phyloP scores from a whole-genome alignment of 768 basidiomycete genomes.

The Serendipita indica region DNA sequence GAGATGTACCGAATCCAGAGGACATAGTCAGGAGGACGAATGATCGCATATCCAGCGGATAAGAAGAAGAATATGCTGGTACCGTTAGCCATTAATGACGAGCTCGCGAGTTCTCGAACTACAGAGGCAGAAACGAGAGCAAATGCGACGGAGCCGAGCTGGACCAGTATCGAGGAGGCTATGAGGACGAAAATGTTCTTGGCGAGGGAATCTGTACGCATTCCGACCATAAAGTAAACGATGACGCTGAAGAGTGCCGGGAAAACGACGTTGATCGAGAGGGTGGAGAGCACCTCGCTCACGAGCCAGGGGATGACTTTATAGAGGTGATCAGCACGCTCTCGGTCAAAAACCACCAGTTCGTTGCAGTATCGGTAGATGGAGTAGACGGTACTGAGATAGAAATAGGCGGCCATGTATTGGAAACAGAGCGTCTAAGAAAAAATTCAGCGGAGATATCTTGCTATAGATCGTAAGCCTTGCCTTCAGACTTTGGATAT shows the following conservation, averaged over 20 bases:
- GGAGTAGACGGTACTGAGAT: conserved; percentile 21
- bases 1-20: conserved; percentile 28
- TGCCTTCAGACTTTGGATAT: conserved; percentile 25
- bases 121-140: conserved; percentile 22
- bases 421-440: conserved; percentile 21
- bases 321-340: conserved; percentile 26
- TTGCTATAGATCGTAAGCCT: not conserved
- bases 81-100: conserved; percentile 23
- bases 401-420: conserved; percentile 21
- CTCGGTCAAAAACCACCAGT: conserved; percentile 32
- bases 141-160: conserved; percentile 18
- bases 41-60: conserved; percentile 17
- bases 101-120: conserved; percentile 22
- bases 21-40: conserved; percentile 21
- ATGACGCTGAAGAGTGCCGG: conserved; percentile 15
- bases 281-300: conserved; percentile 25
- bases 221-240: conserved; percentile 23
- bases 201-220: conserved; percentile 26
- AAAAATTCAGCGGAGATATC: too few species aligned
- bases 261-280: conserved; percentile 26
- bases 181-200: conserved; percentile 24
- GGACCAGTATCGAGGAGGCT: conserved; percentile 21
- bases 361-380: conserved; percentile 25
- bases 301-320: conserved; percentile 26
- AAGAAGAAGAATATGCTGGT: conserved; percentile 18